Conservation (phyloP, 805 yeast species). For the Yarrowia sp. region DNA sequence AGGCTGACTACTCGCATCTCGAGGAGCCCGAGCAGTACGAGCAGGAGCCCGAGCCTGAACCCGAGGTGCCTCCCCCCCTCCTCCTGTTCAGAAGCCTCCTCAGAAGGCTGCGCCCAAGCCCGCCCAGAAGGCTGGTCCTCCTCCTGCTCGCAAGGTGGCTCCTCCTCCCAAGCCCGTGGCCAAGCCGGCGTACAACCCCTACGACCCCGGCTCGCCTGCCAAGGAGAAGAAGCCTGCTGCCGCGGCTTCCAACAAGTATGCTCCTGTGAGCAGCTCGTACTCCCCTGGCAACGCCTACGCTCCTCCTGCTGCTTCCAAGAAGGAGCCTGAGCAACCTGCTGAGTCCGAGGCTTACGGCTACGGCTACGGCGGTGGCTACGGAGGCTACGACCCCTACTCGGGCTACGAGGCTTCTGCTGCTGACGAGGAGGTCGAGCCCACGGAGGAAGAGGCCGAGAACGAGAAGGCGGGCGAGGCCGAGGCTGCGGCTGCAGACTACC, state of each 20-base stretch:
- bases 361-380: constrained; percentile 21
- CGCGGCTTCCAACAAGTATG: neutral
- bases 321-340: constrained; percentile 14
- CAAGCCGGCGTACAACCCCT: constrained; percentile 14
- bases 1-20: neutral
- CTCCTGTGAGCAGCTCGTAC: constrained; percentile 3
- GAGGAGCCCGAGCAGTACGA: neutral
- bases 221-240: constrained; percentile 17
- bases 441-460: constrained; percentile 32
- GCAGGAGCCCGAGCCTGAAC: neutral
- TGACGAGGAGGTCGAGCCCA: constrained; percentile 31
- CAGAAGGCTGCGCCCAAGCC: constrained; percentile 1
- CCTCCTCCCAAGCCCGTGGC: constrained; percentile 6
- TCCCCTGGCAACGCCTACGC: constrained; percentile 5
- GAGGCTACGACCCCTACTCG: constrained; percentile 31
- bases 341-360: constrained; percentile 1
- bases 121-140: neutral
- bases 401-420: constrained; percentile 29
- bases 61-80: neutral
- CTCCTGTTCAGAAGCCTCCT: neutral
- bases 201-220: constrained; percentile 5
- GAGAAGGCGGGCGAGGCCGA: constrained; percentile 25
- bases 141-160: constrained; percentile 15
- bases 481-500: constrained; percentile 31
- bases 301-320: constrained; percentile 8